Conservation (phyloP, 371 early-diverging fungal species). For the Chytridiales sp. region DNA sequence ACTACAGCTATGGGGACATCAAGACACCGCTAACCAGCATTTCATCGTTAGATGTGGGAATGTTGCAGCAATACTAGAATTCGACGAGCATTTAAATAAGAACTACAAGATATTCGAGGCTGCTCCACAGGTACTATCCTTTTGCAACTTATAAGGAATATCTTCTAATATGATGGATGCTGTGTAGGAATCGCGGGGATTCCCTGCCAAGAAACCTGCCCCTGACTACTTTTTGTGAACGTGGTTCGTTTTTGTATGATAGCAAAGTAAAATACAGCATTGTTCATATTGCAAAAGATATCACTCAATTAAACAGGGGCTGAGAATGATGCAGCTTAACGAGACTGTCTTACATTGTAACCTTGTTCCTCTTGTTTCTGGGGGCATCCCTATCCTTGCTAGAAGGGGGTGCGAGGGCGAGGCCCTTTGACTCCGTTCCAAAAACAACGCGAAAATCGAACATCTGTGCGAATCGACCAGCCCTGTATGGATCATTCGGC, state of each 20-base stretch:
- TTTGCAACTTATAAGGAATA: neutral
- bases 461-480: no score
- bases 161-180: neutral
- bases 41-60: constrained; percentile 85
- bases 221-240: constrained; percentile 90
- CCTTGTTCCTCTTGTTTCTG: no score
- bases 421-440: no score
- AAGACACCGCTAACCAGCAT: neutral
- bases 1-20: constrained; percentile 8
- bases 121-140: constrained; percentile 60
- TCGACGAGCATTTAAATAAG: constrained; percentile 86
- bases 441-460: no score
- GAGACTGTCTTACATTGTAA: no score
- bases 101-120: constrained; percentile 87
- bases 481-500: no score
- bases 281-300: neutral
- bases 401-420: no score
- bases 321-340: no score
- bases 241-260: neutral
- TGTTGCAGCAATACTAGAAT: constrained; percentile 96
- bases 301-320: no score
- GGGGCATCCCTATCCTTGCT: no score
- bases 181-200: constrained; percentile 68
- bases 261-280: no score
- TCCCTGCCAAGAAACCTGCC: constrained; percentile 74